Evolutionary conservation across 2,329 filamentous ascomycete genomes (phyloP).

Genomic region (Diaporthe capsici): DNA sequence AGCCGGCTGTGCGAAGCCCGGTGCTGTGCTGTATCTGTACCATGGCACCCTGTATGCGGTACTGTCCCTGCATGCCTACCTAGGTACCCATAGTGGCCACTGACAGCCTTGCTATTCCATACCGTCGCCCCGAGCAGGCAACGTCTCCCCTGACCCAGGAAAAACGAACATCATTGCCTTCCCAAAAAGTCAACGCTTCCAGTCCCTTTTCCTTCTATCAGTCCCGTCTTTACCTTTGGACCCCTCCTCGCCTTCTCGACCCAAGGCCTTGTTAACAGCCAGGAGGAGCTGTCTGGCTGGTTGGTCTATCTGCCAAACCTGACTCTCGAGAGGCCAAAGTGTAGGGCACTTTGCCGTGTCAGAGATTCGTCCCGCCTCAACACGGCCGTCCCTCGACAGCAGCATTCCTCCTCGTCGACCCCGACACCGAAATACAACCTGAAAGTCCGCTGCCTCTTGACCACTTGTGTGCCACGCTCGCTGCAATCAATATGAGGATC

Average conservation of each 20-base stretch:
- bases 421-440: neutral
- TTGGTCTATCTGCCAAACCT: neutral
- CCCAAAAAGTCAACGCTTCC: neutral
- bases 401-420: neutral
- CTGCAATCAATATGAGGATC: conserved; percentile 68
- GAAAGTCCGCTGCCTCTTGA: neutral
- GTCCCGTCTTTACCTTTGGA: neutral
- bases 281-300: neutral
- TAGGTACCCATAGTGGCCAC: neutral
- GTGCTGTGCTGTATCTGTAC: neutral
- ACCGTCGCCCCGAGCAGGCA: no score
- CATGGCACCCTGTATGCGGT: neutral
- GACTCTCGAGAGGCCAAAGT: conserved; percentile 17
- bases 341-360: conserved; percentile 6
- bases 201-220: neutral
- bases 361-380: conserved; percentile 20
- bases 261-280: neutral
- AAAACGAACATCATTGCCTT: neutral
- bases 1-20: neutral
- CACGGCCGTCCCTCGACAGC: neutral
- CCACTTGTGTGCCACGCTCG: neutral
- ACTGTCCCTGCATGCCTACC: neutral
- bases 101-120: no score
- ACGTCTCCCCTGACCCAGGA: no score
- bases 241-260: neutral